Evolutionary conservation across 495 filamentous ascomycete genomes (phyloP), one percentile per base, ranked within the genome.

Genomic region (Penicillium bovifimosum): DNA sequence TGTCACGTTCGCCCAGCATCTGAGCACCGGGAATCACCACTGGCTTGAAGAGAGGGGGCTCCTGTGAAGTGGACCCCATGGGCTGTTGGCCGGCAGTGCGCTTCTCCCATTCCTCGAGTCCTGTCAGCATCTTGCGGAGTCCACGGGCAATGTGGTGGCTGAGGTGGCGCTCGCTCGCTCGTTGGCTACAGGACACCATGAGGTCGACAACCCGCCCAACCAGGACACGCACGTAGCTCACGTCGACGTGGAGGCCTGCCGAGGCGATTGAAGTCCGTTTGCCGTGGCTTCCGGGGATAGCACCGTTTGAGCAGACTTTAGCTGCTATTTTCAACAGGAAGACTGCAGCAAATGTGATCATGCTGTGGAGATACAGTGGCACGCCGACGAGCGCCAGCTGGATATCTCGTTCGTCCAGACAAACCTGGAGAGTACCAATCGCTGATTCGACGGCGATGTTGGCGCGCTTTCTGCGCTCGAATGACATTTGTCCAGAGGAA

Each of bases 341-440:
- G 3, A 81, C 77, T 7, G 71, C 73, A 2, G 79, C 79, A 54
- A 79, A 80, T 0, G 77, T 77, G 42, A 80, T 80, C 77, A 80
- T 81, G 52, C 75, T 76, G 63, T 80, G 75, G 9, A 79, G 67
- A 53, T 80, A 81, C 11, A 77, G 58, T 20, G 78, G 77, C 4
- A 79, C 73, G 9, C 77, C 79, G 35, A 79, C 75, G 39, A 81
- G 61, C 8, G 71, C 71, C 13, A 61, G 59, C 40, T 77, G 74
- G 14, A 81, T 75, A 46, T 80, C 77, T n/a, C 64, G 64, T 49
- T 79, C 77, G 8, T 76, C 70, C 16, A 80, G 51, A 8, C 80
- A 71, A 24, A 76, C 65, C 38, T 72, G 60, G 27, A 81, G 67
- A 29, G 76, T 79, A 16, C 69, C 65, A 26, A 76, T 76, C 3